Conservation (phyloP, 176 grass and related monocot genomes). For the Thalia dealbata region DNA sequence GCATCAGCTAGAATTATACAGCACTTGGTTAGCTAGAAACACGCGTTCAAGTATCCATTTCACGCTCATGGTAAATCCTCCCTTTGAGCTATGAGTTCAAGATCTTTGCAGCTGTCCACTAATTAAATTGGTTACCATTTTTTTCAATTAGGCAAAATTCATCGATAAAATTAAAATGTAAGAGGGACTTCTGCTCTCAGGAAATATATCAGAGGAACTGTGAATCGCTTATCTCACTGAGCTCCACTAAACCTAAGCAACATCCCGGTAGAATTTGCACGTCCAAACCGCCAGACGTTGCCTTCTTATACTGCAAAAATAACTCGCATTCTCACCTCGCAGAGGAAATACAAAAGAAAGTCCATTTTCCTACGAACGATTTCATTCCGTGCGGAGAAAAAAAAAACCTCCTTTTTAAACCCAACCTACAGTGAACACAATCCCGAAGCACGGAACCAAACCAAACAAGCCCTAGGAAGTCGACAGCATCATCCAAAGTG, state of each 20-base stretch:
- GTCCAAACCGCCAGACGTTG: not conserved
- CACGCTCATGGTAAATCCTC: not conserved
- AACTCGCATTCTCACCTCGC: not conserved
- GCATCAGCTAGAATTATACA: not conserved
- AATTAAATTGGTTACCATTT: not conserved
- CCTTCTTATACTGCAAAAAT: not conserved
- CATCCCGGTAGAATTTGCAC: not conserved
- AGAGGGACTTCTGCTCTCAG: not conserved
- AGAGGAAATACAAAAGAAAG: not conserved
- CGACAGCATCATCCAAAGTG: not conserved
- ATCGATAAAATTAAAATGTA: not conserved
- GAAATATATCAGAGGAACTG: not conserved
- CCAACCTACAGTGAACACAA: not conserved
- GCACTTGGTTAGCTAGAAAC: not conserved
- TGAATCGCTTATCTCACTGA: not conserved
- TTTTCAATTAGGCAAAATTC: not conserved
- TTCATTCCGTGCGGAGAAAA: not conserved
- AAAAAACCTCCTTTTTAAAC: not conserved
- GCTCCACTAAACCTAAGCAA: not conserved
- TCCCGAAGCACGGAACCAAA: not conserved
- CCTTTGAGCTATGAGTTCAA: not conserved
- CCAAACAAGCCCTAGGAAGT: slow-evolving; percentile 1
- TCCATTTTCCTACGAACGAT: not conserved
- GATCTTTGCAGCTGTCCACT: not conserved
- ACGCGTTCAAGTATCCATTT: not conserved